Base-by-base conservation (phyloP, 257 asterid genomes). In the Nemophila menziesii region DNA sequence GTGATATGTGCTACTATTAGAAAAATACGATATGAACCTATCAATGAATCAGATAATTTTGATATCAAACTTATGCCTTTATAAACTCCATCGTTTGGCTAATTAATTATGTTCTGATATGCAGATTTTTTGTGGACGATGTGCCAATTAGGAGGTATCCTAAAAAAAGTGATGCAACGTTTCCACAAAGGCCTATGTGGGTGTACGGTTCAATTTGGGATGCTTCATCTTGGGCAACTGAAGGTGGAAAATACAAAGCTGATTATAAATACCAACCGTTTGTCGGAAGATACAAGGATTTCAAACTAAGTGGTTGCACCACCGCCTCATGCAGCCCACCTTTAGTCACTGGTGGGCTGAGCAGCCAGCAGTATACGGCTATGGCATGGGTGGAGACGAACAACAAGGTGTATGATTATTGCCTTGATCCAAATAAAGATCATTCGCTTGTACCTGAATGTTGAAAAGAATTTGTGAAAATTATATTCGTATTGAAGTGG, bases 191-290 rank as follows among this genome's bases (percentile, higher is more conserved):
- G 66, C 83, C 87, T 4, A 69, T 86, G 92, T 73, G 67, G 63
- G 61, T 65, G 20, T 81, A 86, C 18, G 96, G 93, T 1, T 81
- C 96, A 0, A 70, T 86, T 19, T 86, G 96, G 96, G 96, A 85
- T 54, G 96, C 96, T 16, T 85, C 96, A 1, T 56, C 93, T 0
- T 85, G 96, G 96, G 96, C 96, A 46, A 86, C 96, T 0, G 96
- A 86, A 45, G 55, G 74, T n/a, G 96, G 96, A 10, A 73, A 33
- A 59, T 79, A 77, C 77, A 77, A 59, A 48, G 93, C 89, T 0
- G 79, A 87, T 24, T 87, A 82, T 39, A 40, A 3, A 0, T 70
- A 77, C 68, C 92, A 83, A 42, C 97, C 97, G 4, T 87, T 87
- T 16, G 60, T 79, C 0, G 94, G 81, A 5, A 66, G 54, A 59